Evolutionary conservation across 129 eudicot genomes (phyloP).

Genomic region (Artemisia argyi): DNA sequence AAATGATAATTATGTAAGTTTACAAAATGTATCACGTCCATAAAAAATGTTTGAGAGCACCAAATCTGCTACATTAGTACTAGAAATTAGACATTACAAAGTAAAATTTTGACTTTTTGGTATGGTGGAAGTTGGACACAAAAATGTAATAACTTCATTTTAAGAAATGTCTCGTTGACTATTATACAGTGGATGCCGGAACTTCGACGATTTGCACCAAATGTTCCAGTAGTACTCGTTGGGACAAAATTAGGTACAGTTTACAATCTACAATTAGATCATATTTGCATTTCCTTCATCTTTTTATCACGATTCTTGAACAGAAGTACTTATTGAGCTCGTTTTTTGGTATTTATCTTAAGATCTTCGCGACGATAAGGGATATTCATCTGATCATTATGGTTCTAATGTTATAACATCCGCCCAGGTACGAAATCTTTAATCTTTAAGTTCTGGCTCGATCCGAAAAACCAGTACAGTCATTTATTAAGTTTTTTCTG

Average conservation of each 20-base stretch:
- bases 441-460: background rate
- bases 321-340: background rate
- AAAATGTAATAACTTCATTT: constrained; percentile 1
- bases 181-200: constrained; percentile 98
- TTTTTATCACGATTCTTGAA: background rate
- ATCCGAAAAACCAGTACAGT: background rate
- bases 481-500: background rate
- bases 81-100: background rate
- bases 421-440: constrained; percentile 54
- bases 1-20: no score
- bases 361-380: constrained; percentile 86
- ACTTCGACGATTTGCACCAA: constrained; percentile 92
- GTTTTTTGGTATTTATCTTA: constrained; percentile 9
- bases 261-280: background rate
- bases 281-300: background rate
- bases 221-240: constrained; percentile 94
- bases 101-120: constrained; percentile 16
- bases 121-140: background rate
- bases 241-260: constrained; percentile 88
- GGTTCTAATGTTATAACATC: constrained; percentile 72
- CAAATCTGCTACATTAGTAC: background rate
- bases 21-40: no score
- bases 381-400: constrained; percentile 67
- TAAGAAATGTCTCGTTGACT: constrained; percentile 14
- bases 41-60: background rate